Base-by-base conservation (phyloP, 257 asterid genomes). In the Forsythia viridissima region DNA sequence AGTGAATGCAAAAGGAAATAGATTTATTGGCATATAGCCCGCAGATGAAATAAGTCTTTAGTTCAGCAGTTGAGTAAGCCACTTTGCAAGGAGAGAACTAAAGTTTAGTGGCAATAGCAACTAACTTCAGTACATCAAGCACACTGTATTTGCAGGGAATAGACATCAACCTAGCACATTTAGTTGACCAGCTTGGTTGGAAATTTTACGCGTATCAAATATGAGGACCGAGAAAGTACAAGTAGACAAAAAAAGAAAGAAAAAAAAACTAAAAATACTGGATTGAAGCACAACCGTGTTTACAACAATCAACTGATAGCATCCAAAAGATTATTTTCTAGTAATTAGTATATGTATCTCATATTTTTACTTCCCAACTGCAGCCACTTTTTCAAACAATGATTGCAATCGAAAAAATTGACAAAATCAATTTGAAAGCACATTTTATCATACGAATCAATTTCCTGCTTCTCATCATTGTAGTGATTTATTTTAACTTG, bases 101-200 rank as follows among this genome's bases (percentile, higher is more conserved):
- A 48, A 48, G n/a, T 61, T 59, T 18, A 44, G 43, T 80, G 13
- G 13, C 75, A 11, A 57, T 67, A 70, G 39, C 61, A 76, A 63
- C 72, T 63, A 48, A n/a, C 51, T 76, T 46, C 67, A 71, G 63
- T 30, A 48, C 42, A 24, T 76, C 63, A 48, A 63, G 39, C 59
- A 69, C 3, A 13, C 57, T 12, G 24, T 18, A 42, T 38, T 13
- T 12, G 75, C 46, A 66, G 51, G 41, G 70, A 30, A 12, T 55
- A 40, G n/a, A 36, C 15, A 51, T 70, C 43, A 59, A 55, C 73
- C 37, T 70, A 57, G 55, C 55, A 40, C 40, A 51, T 13, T 16
- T 38, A 48, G 38, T n/a, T 18, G 70, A 8, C 16, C 59, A 61
- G 63, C 21, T 34, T 30, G 72, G 59, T 21, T 66, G n/a, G 34